Evolutionary conservation across 805 yeast species (phyloP).

Genomic region (Candida broadrunensis): DNA sequence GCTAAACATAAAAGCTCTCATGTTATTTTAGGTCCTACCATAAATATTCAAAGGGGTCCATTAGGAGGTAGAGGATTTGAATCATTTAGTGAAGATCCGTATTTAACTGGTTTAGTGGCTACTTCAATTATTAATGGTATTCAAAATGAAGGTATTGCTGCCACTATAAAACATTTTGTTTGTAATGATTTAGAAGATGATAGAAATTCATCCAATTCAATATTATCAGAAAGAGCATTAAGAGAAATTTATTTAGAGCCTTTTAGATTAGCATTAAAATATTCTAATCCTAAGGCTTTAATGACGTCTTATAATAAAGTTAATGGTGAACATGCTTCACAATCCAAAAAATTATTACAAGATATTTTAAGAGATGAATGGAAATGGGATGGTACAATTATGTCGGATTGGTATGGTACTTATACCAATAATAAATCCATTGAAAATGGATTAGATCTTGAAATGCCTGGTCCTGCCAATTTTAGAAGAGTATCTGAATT

Average conservation of each 20-base stretch:
- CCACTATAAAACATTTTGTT: conserved; percentile 31
- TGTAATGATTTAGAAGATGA: conserved; percentile 32
- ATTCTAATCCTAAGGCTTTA: conserved; percentile 25
- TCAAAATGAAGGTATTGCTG: conserved; percentile 25
- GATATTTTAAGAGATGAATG: conserved; percentile 27
- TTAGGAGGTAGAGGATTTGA: conserved; percentile 34
- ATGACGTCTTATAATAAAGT: conserved; percentile 32
- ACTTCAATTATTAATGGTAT: conserved; percentile 25
- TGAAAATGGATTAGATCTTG: conserved; percentile 29
- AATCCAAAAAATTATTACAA: conserved; percentile 17
- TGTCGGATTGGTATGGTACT: conserved; percentile 34
- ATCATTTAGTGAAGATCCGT: conserved; percentile 31
- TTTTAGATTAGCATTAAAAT: conserved; percentile 27
- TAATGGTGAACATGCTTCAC: conserved; percentile 28
- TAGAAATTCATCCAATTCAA: conserved; percentile 25
- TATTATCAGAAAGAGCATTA: conserved; percentile 27
- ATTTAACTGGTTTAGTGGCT: conserved; percentile 25
- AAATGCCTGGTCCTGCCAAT: conserved; percentile 32
- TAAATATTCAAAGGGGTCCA: conserved; percentile 32
- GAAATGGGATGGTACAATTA: conserved; percentile 30
- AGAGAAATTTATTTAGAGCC: conserved; percentile 34
- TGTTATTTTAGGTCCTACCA: conserved; percentile 30
- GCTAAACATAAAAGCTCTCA: conserved; percentile 29
- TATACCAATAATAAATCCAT: conserved; percentile 25
- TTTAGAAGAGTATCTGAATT: conserved; percentile 16